Evolutionary conservation across 2,329 filamentous ascomycete species (phyloP), one percentile per base, ranked within the genome.

Genomic region (Pochonia chlamydosporia): DNA sequence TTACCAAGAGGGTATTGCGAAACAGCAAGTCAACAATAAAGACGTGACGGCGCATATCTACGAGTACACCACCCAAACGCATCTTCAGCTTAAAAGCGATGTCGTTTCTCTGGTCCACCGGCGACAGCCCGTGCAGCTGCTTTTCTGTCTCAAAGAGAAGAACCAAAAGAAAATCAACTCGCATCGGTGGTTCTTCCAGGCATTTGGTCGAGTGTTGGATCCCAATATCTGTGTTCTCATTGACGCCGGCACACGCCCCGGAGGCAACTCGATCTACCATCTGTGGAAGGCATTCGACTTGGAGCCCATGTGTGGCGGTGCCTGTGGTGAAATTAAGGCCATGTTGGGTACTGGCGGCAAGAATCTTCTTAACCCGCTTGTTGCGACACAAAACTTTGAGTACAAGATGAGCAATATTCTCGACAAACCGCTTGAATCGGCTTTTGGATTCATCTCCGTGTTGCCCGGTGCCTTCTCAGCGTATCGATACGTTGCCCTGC

Each of bases 161-260:
- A 99, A 99, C 64, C 91, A 96, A 72, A 99, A 99, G 76, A 99
- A 99, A 77, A 99, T 99, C 79, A 99, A 99, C 65, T 97, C 93
- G 0, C 93, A 99, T 66, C 78, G 93, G 64, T 99, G 93, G 93
- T 97, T 99, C 73, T 99, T 99, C 77, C 87, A 95, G 57, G 93
- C 92, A 0, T 99, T 99, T 64, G 93, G 93, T 26, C 81, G 84
- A 20, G 87, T 97, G 3, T 71, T 99, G 39, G 86, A 97, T 53
- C 93, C 93, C 33, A 97, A 97, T 60, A 95, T 99, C 57, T 97
- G 93, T 62, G 92, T 97, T 10, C 78, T 99, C 44, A 81, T 99
- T 54, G 93, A 99, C 68, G 93, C 93, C 2, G 93, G 93, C 72
- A 99, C 93, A 0, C 91, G 90, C 56, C 93, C 93, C 0, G 93